These are phyloP conservation scores for Gyromitra esculenta DNA, from an alignment of 2,329 filamentous ascomycete genomes.

Conservation along the genomic window DNA sequence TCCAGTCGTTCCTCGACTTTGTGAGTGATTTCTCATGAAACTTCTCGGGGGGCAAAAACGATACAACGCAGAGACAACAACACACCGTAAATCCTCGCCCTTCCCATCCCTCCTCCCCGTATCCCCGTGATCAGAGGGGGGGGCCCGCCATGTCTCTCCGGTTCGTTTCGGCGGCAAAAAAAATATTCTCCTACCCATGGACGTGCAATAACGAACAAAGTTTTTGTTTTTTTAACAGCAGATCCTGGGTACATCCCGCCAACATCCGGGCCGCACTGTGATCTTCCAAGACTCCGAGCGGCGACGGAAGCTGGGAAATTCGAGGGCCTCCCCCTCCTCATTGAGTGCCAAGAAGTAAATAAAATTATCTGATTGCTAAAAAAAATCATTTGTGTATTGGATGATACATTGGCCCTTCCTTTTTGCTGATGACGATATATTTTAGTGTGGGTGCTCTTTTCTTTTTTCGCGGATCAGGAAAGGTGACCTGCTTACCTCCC, in stretches of 20 bases:
- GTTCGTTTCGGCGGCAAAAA: constrained; percentile 35
- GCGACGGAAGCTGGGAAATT: constrained; percentile 40
- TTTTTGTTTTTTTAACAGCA: constrained; percentile 46
- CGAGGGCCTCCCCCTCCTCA: constrained; percentile 10
- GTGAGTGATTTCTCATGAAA: constrained; percentile 52
- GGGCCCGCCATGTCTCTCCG: constrained; percentile 38
- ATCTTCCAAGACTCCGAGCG: constrained; percentile 45
- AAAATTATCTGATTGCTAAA: constrained; percentile 39
- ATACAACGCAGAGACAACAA: constrained; percentile 41
- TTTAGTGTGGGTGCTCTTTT: constrained; percentile 31
- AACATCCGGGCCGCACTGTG: constrained; percentile 47
- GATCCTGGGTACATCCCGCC: constrained; percentile 40
- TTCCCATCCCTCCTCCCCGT: neutral
- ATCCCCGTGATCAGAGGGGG: constrained; percentile 32
- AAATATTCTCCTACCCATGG: constrained; percentile 22
- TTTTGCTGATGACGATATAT: constrained; percentile 46
- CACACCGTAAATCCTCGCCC: constrained; percentile 12
- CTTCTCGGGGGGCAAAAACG: constrained; percentile 32
- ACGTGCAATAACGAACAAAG: constrained; percentile 34
- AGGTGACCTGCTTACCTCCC: constrained; percentile 46
- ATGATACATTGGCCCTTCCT: constrained; percentile 28
- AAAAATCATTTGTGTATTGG: constrained; percentile 37
- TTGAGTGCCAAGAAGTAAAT: neutral
- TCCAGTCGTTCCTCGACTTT: constrained; percentile 32
- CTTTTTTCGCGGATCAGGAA: constrained; percentile 50